Percentiles rank a stretch among this genome's conserved stretches.
Conservation (phyloP, 2,329 filamentous ascomycete genomes). For the Paecilomyces sp. region DNA sequence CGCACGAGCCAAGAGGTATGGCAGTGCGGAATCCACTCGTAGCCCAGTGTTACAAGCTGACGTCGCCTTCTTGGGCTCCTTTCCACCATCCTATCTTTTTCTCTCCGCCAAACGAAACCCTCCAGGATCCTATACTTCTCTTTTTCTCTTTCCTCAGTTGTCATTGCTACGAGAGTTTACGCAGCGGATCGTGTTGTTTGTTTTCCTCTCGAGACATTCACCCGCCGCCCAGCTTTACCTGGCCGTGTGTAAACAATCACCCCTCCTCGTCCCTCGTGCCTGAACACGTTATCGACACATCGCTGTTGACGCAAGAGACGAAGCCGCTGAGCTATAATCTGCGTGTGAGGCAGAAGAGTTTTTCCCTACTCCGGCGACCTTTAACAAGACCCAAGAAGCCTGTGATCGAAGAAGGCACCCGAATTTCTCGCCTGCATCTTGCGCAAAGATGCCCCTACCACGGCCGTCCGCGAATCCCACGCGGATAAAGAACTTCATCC, state of each 20-base stretch:
- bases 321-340: not conserved
- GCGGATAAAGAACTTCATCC: constrained; percentile 49
- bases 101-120: not conserved
- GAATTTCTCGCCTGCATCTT: not conserved
- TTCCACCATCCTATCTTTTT: not conserved
- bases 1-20: not conserved
- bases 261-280: not conserved
- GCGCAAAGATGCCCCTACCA: constrained; percentile 16
- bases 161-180: not conserved
- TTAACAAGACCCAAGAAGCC: not conserved
- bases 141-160: not conserved
- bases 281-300: constrained; percentile 2
- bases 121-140: not conserved
- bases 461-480: constrained; percentile 40
- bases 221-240: not conserved
- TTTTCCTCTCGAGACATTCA: not conserved
- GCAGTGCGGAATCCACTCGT: not conserved
- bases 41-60: not conserved
- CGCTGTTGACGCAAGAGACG: not conserved
- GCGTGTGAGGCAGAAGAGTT: not conserved
- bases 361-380: not conserved
- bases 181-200: not conserved
- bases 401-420: not conserved
- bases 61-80: not conserved
- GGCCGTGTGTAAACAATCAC: constrained; percentile 4